Conservation (phyloP, 768 basidiomycete genomes). For the Mycena capillaripes region DNA sequence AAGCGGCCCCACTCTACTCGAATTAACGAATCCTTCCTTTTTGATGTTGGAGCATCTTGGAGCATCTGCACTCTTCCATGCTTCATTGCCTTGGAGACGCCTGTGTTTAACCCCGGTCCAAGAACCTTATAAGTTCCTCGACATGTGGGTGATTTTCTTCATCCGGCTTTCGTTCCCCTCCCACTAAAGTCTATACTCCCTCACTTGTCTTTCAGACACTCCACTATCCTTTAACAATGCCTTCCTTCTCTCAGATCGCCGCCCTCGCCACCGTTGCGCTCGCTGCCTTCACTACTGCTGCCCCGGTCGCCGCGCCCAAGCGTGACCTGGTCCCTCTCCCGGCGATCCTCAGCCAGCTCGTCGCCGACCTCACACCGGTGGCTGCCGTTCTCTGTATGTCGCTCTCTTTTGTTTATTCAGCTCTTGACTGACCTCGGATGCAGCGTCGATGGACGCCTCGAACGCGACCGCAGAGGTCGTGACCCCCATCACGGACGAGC, state of each 20-base stretch:
- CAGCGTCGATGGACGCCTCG: constrained; percentile 26
- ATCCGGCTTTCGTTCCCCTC: constrained; percentile 17
- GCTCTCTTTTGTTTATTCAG: not conserved
- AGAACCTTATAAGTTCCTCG: constrained; percentile 4
- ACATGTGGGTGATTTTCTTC: not conserved
- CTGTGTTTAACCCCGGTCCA: not conserved
- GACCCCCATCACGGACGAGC: constrained; percentile 14
- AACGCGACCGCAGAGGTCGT: constrained; percentile 27
- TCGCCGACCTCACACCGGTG: constrained; percentile 20
- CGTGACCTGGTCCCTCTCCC: constrained; percentile 21
- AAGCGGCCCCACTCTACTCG: constrained; percentile 1
- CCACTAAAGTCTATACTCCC: constrained; percentile 15
- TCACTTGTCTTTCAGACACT: constrained; percentile 30
- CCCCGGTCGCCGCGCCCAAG: constrained; percentile 13
- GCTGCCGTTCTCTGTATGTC: constrained; percentile 23
- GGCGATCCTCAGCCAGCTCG: constrained; percentile 21
- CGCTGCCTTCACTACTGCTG: constrained; percentile 27
- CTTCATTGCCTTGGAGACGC: constrained; percentile 12
- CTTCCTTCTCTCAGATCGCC: constrained; percentile 29
- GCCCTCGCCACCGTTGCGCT: constrained; percentile 29
- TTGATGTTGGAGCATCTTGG: not conserved
- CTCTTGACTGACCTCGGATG: not conserved
- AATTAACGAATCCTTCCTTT: not conserved
- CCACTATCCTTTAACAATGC: constrained; percentile 35
- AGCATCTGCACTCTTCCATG: not conserved